A percentile compares a stretch with the other conserved stretches of the same genome.
These are phyloP conservation scores for Apiotrichum mycotoxinovorans DNA, from an alignment of 1,284 basidiomycete species.

Conservation along the genomic window DNA sequence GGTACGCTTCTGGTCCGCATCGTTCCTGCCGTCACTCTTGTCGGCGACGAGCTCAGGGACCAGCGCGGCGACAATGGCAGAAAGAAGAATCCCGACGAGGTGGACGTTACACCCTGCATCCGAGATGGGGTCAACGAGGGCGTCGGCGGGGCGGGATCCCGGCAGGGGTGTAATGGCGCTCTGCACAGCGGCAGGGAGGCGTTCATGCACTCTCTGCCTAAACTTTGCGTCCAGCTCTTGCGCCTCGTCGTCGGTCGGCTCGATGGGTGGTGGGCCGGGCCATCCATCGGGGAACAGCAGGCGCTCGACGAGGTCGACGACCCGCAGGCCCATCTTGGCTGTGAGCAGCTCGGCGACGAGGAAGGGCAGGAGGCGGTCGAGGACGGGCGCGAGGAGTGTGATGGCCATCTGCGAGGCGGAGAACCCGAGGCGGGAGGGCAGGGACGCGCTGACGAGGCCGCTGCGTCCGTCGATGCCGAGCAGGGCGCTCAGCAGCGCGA, in stretches of 20 bases:
- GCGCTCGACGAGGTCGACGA: slow-evolving; percentile 30
- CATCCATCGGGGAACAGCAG: slow-evolving; percentile 45
- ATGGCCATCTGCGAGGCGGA: slow-evolving; percentile 23
- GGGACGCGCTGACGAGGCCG: slow-evolving; percentile 7
- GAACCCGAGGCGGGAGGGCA: slow-evolving; percentile 21
- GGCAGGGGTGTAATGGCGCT: neutral
- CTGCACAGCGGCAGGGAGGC: neutral
- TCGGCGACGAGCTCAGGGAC: slow-evolving; percentile 31
- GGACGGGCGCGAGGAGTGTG: slow-evolving; percentile 21
- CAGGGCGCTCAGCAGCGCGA: slow-evolving; percentile 18
- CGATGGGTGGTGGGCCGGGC: slow-evolving; percentile 36
- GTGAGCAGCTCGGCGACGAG: slow-evolving; percentile 25
- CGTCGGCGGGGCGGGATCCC: neutral
- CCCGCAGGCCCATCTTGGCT: slow-evolving; percentile 14
- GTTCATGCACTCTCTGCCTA: neutral
- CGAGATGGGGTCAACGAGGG: slow-evolving; percentile 29
- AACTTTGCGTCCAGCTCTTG: neutral
- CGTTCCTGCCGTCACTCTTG: no score
- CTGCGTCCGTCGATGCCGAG: slow-evolving; percentile 22
- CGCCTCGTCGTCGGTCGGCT: slow-evolving; percentile 39
- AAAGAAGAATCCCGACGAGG: slow-evolving; percentile 36
- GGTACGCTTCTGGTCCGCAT: no score
- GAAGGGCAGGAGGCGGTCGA: slow-evolving; percentile 39
- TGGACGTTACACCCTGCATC: slow-evolving; percentile 42
- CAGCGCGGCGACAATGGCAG: slow-evolving; percentile 26